Conservation (phyloP, 2,329 filamentous ascomycete genomes). For the Hypoxylon sp. region DNA sequence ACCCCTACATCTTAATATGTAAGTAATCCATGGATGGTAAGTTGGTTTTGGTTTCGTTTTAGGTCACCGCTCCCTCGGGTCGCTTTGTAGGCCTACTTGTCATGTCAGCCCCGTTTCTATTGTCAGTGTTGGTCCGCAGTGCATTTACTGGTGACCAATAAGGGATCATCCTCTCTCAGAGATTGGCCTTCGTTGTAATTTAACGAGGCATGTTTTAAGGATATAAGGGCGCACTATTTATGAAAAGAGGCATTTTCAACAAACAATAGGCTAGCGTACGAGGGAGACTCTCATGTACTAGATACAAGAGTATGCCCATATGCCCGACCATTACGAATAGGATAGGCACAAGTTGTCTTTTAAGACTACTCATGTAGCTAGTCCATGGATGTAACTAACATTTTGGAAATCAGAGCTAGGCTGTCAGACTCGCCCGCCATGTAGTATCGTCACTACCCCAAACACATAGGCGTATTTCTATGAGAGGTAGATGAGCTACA, state of each 20-base stretch:
- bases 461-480: constrained; percentile 4
- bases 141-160: constrained; percentile 35
- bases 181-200: constrained; percentile 30
- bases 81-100: constrained; percentile 18
- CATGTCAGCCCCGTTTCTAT: constrained; percentile 36
- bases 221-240: constrained; percentile 16
- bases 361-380: not conserved
- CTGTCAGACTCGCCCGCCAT: constrained; percentile 2
- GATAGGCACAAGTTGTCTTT: not conserved
- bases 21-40: constrained; percentile 5
- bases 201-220: constrained; percentile 28
- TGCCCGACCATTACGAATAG: constrained; percentile 1
- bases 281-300: constrained; percentile 8
- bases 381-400: constrained; percentile 2
- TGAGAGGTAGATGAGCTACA: constrained; percentile 8
- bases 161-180: constrained; percentile 5
- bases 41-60: constrained; percentile 22
- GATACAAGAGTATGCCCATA: constrained; percentile 11
- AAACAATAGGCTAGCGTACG: constrained; percentile 18
- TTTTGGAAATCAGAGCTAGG: not conserved
- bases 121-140: constrained; percentile 38
- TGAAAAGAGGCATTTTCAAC: constrained; percentile 29
- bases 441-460: constrained; percentile 14
- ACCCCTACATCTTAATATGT: constrained; percentile 1
- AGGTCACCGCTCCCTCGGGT: constrained; percentile 30